Evolutionary conservation across 331 rosid genomes (phyloP).

Genomic region (Dryas integrifolia): DNA sequence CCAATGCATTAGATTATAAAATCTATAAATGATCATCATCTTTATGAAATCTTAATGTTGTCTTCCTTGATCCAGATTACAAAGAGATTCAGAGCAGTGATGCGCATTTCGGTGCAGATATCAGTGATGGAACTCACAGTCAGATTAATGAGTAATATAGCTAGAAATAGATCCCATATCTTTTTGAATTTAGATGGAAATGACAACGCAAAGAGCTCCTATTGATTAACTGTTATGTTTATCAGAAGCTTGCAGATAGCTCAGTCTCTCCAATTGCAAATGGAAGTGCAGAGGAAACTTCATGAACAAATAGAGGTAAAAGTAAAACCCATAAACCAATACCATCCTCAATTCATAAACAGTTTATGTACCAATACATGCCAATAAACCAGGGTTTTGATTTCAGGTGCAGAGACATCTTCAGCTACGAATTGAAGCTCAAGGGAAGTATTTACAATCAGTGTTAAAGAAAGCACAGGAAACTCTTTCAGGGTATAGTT

Average conservation of each 20-base stretch:
- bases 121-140: constrained; percentile 42
- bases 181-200: constrained; percentile 18
- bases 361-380: constrained; percentile 4
- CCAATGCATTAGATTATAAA: not conserved
- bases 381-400: constrained; percentile 5
- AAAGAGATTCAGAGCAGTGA: constrained; percentile 51
- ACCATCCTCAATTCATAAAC: not conserved
- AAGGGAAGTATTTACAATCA: constrained; percentile 83
- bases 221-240: constrained; percentile 35
- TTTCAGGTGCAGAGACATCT: constrained; percentile 84
- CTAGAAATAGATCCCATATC: constrained; percentile 32
- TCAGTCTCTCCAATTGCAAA: constrained; percentile 77
- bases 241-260: constrained; percentile 63
- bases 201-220: constrained; percentile 23
- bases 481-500: constrained; percentile 60
- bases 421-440: constrained; percentile 88
- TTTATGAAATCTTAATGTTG: constrained; percentile 1
- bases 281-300: constrained; percentile 75
- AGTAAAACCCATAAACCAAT: constrained; percentile 33
- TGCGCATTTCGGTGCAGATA: constrained; percentile 47
- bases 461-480: constrained; percentile 79
- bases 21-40: not conserved
- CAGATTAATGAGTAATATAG: constrained; percentile 68
- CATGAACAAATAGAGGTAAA: constrained; percentile 81
- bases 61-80: constrained; percentile 40